Conservation (phyloP, 2,329 filamentous ascomycete genomes). For the Cladosporium sp. region DNA sequence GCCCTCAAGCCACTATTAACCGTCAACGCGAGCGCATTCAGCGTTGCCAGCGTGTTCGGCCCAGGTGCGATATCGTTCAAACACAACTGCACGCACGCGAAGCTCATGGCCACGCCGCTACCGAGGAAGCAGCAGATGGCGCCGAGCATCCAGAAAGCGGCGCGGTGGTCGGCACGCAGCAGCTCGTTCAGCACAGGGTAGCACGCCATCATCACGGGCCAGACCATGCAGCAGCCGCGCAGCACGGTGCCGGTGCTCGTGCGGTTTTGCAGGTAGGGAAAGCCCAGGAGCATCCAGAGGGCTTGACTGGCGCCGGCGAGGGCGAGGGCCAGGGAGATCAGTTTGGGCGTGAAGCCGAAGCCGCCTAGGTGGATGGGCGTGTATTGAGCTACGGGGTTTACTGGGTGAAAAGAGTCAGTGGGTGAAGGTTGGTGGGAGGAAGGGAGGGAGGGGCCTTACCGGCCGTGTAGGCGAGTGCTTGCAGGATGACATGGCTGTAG, state of each 20-base stretch:
- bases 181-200: conserved; percentile 55
- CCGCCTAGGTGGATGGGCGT: conserved; percentile 61
- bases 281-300: conserved; percentile 65
- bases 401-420: conserved; percentile 16
- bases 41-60: conserved; percentile 59
- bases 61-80: conserved; percentile 70
- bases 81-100: conserved; percentile 67
- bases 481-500: conserved; percentile 62
- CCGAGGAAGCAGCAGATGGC: conserved; percentile 50
- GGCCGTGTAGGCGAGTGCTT: conserved; percentile 69
- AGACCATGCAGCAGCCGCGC: conserved; percentile 52
- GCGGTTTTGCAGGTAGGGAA: conserved; percentile 63
- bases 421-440: neutral
- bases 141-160: conserved; percentile 55
- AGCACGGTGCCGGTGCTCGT: conserved; percentile 65
- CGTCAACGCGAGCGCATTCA: conserved; percentile 68
- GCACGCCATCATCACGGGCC: conserved; percentile 60
- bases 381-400: conserved; percentile 66
- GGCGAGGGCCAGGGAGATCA: conserved; percentile 65
- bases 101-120: conserved; percentile 63
- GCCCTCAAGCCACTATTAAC: conserved; percentile 58
- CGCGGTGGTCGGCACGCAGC: conserved; percentile 43
- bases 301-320: conserved; percentile 63
- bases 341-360: conserved; percentile 55
- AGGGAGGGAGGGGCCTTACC: neutral